Base-by-base conservation (phyloP, 2,329 filamentous ascomycete genomes). In the Ambrosiella xylebori region DNA sequence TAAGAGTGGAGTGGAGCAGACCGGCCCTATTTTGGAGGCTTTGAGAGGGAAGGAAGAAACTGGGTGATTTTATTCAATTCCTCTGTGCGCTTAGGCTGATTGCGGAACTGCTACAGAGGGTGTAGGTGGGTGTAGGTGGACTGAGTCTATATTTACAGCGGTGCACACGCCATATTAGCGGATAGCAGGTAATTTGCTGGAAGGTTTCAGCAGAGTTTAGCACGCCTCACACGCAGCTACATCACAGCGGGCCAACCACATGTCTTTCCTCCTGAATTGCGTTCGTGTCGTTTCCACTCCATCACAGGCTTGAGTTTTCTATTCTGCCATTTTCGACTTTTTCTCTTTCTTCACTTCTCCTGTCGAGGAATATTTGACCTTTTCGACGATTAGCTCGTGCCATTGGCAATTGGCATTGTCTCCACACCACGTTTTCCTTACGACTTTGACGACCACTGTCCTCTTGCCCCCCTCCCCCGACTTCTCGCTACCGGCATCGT, bases 241-340 rank as follows among this genome's bases (percentile, higher is more conserved):
- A 59, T 47, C 44, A 47, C 51, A 53, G 53, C 45, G 39, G 45
- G 37, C 53, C 37, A 47, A 19, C 41, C 44, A 27, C 27, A 27
- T 17, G 44, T 47, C n/a, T 47, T 15, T 59, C 41, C 50, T 54
- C 53, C 59, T 59, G 47, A 57, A 58, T 47, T 56, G 47, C 19
- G 57, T 58, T 61, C 59, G 56, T 57, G 56, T 56, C 45, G 53
- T 55, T 56, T 61, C 44, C 52, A 54, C 35, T 53, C 47, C 55
- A 51, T 47, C 35, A 35, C 52, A 37, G 36, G 50, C 55, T 15
- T 47, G 6, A 17, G n/a, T 15, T 15, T 47, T 47, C n/a, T 54
- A 59, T 51, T 47, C 53, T 59, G n/a, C 52, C 37, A 41, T 47
- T 35, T 27, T 47, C 45, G 39, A 57, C 40, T 39, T 55, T 57